phyloP scores from a whole-genome alignment of 768 basidiomycete genomes.

The Pleurotus ostreatus region DNA sequence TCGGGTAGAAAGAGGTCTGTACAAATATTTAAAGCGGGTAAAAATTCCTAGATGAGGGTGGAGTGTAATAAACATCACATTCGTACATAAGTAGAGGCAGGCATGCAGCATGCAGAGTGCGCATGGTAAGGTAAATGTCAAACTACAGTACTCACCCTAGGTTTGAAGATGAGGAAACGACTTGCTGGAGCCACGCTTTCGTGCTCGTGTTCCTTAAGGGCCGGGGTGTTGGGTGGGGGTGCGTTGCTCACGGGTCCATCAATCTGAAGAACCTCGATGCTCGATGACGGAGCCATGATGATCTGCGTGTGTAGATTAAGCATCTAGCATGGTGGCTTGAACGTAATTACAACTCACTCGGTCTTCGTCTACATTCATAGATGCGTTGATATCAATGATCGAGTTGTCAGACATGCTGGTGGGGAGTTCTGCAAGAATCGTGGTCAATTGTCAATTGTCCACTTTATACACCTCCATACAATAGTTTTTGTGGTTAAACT shows the following conservation, averaged over 20 bases:
- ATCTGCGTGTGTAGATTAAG: too few relatives aligned
- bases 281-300: neutral
- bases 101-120: neutral
- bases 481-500: too few relatives aligned
- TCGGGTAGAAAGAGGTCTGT: neutral
- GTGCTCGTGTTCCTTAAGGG: neutral
- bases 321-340: too few relatives aligned
- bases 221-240: neutral
- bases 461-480: too few relatives aligned
- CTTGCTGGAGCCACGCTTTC: neutral
- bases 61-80: neutral
- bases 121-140: neutral
- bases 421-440: too few relatives aligned
- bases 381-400: too few relatives aligned
- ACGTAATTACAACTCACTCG: too few relatives aligned
- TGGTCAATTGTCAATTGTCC: too few relatives aligned
- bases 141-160: constrained; percentile 5
- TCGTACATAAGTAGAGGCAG: neutral
- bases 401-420: too few relatives aligned
- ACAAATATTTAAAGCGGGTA: neutral
- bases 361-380: too few relatives aligned
- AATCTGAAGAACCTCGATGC: neutral
- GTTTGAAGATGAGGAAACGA: neutral
- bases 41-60: neutral
- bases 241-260: neutral